These are phyloP conservation scores for Yamadazyma epiphylla DNA, from an alignment of 1,139 yeast genomes.

Conservation along the genomic window DNA sequence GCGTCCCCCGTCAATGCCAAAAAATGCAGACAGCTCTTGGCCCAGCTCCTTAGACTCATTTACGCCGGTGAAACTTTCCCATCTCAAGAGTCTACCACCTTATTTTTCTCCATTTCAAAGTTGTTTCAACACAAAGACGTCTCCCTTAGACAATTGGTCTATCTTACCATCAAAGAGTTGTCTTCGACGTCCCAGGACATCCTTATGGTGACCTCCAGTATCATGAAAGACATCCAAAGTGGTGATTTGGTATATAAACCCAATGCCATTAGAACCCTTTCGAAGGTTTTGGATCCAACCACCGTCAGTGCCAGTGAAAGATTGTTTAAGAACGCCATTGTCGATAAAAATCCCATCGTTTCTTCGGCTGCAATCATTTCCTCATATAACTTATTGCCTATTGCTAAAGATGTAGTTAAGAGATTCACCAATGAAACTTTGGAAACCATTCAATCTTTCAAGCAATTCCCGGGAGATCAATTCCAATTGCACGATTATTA, in stretches of 20 bases:
- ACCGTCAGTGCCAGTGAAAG: constrained; percentile 95
- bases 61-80: constrained; percentile 88
- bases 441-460: constrained; percentile 74
- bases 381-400: constrained; percentile 84
- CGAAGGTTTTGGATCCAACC: constrained; percentile 85
- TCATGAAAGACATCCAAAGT: constrained; percentile 95
- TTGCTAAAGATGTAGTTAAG: constrained; percentile 86
- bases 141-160: constrained; percentile 88
- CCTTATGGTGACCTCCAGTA: constrained; percentile 95
- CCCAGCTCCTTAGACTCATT: constrained; percentile 67
- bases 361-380: constrained; percentile 92
- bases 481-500: constrained; percentile 52
- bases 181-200: constrained; percentile 84
- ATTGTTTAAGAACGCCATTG: constrained; percentile 86
- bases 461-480: constrained; percentile 59
- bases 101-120: constrained; percentile 91
- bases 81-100: constrained; percentile 82
- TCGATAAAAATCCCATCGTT: constrained; percentile 82
- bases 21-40: constrained; percentile 76
- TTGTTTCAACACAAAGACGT: constrained; percentile 91
- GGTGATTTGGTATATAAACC: constrained; percentile 87
- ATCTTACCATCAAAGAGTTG: constrained; percentile 88
- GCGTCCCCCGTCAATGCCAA: constrained; percentile 87
- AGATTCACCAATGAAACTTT: constrained; percentile 92
- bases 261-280: constrained; percentile 88